Conservation (phyloP, 495 filamentous ascomycete species). For the Trichocladium antarcticum region DNA sequence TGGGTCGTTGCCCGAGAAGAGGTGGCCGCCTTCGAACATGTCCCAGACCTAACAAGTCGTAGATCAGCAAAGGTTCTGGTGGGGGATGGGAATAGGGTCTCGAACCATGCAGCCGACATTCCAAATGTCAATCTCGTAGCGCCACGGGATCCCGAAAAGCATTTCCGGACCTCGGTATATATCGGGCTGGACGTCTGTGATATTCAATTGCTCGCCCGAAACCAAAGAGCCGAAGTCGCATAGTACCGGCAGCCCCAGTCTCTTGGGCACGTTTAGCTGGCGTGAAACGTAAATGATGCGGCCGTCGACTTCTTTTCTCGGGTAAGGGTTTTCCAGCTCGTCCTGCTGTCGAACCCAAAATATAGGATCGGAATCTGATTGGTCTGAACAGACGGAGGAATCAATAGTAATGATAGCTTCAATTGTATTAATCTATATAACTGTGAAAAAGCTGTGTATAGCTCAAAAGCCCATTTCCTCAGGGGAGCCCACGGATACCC, state of each 20-base stretch:
- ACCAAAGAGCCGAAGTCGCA: constrained; percentile 42
- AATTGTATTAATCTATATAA: no score
- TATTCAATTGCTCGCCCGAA: constrained; percentile 16
- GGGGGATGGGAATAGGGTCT: constrained; percentile 9
- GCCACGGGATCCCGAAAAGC: constrained; percentile 36
- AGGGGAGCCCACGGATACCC: no score
- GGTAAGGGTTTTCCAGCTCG: constrained; percentile 22
- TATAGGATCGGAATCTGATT: no score
- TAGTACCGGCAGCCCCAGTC: constrained; percentile 22
- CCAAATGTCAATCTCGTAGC: constrained; percentile 41
- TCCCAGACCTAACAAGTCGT: constrained; percentile 40
- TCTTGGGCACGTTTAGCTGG: constrained; percentile 15
- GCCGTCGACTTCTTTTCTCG: constrained; percentile 24
- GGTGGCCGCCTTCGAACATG: constrained; percentile 36
- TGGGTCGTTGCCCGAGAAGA: constrained; percentile 38
- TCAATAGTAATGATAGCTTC: no score
- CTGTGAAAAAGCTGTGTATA: no score
- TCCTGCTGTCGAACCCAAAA: no score
- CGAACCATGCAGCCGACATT: constrained; percentile 41
- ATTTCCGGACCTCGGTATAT: constrained; percentile 41
- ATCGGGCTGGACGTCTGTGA: constrained; percentile 24
- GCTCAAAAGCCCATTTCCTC: no score
- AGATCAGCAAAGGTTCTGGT: not conserved
- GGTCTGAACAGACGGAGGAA: no score
- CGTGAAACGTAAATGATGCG: constrained; percentile 27